These are phyloP conservation scores for Astrephomene gubernaculifera DNA, from an alignment of 139 green algal species.

Conservation along the genomic window DNA sequence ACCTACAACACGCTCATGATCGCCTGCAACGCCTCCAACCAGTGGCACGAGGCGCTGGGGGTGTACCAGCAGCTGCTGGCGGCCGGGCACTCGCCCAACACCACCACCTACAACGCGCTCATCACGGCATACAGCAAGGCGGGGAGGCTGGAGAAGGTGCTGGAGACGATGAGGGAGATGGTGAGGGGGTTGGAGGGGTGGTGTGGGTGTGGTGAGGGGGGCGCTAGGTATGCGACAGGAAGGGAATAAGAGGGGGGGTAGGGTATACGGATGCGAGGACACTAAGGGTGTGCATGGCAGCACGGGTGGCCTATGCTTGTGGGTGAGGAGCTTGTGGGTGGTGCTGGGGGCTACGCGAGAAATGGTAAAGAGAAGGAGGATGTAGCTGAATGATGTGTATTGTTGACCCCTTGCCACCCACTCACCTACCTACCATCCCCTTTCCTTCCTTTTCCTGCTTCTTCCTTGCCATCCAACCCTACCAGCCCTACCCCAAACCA, in stretches of 20 bases:
- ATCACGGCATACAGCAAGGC: conserved; percentile 82
- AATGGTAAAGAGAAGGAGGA: too few relatives aligned
- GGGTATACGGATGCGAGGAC: too few relatives aligned
- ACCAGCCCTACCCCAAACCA: neutral
- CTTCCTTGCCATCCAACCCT: neutral
- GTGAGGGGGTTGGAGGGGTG: too few relatives aligned
- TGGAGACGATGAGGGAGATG: conserved; percentile 35
- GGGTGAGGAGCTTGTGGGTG: too few relatives aligned
- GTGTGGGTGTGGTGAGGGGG: too few relatives aligned
- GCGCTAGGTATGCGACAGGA: too few relatives aligned
- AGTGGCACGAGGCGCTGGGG: conserved; percentile 69
- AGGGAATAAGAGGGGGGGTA: too few relatives aligned
- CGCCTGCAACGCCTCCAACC: conserved; percentile 70
- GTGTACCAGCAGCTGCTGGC: conserved; percentile 66
- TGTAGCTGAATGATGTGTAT: neutral
- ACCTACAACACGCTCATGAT: conserved; percentile 71
- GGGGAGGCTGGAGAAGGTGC: conserved; percentile 45
- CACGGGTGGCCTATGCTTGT: too few relatives aligned
- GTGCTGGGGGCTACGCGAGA: neutral
- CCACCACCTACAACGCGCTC: conserved; percentile 86
- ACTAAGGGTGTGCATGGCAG: too few relatives aligned
- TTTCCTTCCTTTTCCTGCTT: neutral
- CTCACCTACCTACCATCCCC: neutral
- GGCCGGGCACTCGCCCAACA: conserved; percentile 72
- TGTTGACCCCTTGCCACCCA: neutral